Conservation (phyloP, 2,329 filamentous ascomycete species). For the Lasiodiplodia gonubiensis region DNA sequence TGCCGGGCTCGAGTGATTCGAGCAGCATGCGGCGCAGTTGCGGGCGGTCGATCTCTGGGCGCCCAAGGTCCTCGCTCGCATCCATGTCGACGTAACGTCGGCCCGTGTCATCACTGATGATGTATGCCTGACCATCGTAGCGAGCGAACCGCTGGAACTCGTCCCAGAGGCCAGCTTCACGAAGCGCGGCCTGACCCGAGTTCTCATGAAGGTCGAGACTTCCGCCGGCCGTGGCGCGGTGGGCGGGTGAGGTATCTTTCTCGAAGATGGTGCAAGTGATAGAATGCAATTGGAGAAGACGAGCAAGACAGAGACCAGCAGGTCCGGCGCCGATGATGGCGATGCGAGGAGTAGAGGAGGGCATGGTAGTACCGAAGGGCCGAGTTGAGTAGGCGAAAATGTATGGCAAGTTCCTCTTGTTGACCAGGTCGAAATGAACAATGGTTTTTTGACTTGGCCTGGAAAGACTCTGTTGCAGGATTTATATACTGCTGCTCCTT, state of each 20-base stretch:
- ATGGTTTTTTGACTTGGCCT: not conserved
- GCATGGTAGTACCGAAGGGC: no score
- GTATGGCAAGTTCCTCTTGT: not conserved
- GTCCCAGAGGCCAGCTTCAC: conserved; percentile 57
- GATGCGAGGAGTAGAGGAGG: conserved; percentile 36
- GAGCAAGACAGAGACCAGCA: conserved; percentile 57
- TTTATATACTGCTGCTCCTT: not conserved
- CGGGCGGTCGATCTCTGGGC: conserved; percentile 61
- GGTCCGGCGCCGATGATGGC: conserved; percentile 49
- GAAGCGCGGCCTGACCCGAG: conserved; percentile 59
- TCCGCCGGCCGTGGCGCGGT: conserved; percentile 57
- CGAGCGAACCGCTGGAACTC: conserved; percentile 57
- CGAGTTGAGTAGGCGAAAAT: not conserved
- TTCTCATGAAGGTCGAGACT: conserved; percentile 60
- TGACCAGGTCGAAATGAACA: not conserved
- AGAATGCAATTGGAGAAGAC: conserved; percentile 55
- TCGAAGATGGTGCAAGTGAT: conserved; percentile 56
- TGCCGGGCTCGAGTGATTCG: conserved; percentile 52
- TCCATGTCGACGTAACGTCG: conserved; percentile 36
- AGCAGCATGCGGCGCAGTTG: conserved; percentile 52
- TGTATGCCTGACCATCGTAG: conserved; percentile 59
- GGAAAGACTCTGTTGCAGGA: not conserved
- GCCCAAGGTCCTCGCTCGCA: conserved; percentile 37
- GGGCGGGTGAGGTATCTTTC: conserved; percentile 50
- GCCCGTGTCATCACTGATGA: conserved; percentile 50